phyloP scores from a whole-genome alignment of 257 asterid genomes.

The Nicotiana sylvestris region DNA sequence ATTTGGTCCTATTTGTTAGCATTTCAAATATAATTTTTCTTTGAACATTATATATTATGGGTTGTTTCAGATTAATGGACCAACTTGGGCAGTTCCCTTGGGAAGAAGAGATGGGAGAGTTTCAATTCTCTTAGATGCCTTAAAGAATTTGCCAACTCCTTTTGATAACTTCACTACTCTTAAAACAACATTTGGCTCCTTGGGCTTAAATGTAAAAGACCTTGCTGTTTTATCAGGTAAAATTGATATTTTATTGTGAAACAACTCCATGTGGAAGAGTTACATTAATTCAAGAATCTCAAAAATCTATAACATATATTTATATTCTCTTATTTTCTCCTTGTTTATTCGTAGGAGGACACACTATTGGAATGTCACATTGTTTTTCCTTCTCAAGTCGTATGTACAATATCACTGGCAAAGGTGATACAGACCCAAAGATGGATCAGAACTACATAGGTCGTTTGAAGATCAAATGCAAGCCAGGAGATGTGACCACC shows the following conservation, averaged over 20 bases:
- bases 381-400: constrained; percentile 44
- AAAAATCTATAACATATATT: neutral
- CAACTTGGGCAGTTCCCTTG: constrained; percentile 58
- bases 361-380: constrained; percentile 54
- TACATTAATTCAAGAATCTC: neutral
- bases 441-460: constrained; percentile 38
- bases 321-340: neutral
- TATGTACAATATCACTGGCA: constrained; percentile 48
- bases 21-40: neutral
- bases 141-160: constrained; percentile 24
- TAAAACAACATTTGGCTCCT: neutral
- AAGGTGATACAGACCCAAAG: constrained; percentile 42
- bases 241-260: too few species aligned
- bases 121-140: constrained; percentile 42
- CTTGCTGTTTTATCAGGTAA: constrained; percentile 26
- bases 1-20: neutral
- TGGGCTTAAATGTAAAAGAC: constrained; percentile 14
- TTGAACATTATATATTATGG: neutral
- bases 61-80: constrained; percentile 45
- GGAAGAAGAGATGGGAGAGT: constrained; percentile 75
- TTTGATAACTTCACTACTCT: constrained; percentile 6
- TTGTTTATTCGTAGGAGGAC: constrained; percentile 35
- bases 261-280: neutral
- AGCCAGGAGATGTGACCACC: constrained; percentile 28
- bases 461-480: constrained; percentile 22